Base-by-base conservation (phyloP, 2,329 filamentous ascomycete species). In the Stenocarpella maydis region DNA sequence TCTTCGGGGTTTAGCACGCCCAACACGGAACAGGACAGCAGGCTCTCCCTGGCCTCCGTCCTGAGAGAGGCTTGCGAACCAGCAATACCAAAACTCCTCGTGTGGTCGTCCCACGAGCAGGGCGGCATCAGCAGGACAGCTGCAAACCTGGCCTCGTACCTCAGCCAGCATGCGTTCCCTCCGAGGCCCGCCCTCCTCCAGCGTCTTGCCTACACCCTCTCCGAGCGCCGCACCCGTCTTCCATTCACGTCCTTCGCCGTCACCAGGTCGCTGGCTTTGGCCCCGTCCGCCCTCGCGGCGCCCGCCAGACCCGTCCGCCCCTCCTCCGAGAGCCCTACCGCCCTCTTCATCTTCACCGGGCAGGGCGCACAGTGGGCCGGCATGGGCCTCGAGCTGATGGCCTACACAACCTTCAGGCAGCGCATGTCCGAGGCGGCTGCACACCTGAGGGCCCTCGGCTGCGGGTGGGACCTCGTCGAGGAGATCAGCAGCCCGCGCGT, bases 311-410 rank as follows among this genome's bases (percentile, higher is more conserved):
- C 43, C 14, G 12, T 43, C 24, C 47, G 49, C 10, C 54, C 49
- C 1, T 14, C 34, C 4, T 26, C 34, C 6, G 49, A 53, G 6
- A 10, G 2, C 5, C 49, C 74, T 5, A 70, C 72, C 12, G 24
- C 67, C 14, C 54, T 68, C 43, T 77, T 77, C 64, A 74, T 76
- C 3, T 81, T 80, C 71, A 78, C 78, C 0, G 78, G 78, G 19
- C 78, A 80, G 55, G 78, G 78, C 8, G 78, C 78, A 7, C 78
- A 80, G 68, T 80, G 75, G 74, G 66, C 45, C 24, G 70, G 72
- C 26, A 78, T 77, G 76, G 76, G 76, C n/a, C 68, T 70, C 10
- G 73, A 75, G 55, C 70, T 77, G 6, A 65, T 74, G 24, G 55
- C 71, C 4, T 73, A 72, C 24, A 65, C 70, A 3, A 63, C 68